Base-by-base conservation (phyloP, 441 rosid species). In the Gossypium schwendimanii region DNA sequence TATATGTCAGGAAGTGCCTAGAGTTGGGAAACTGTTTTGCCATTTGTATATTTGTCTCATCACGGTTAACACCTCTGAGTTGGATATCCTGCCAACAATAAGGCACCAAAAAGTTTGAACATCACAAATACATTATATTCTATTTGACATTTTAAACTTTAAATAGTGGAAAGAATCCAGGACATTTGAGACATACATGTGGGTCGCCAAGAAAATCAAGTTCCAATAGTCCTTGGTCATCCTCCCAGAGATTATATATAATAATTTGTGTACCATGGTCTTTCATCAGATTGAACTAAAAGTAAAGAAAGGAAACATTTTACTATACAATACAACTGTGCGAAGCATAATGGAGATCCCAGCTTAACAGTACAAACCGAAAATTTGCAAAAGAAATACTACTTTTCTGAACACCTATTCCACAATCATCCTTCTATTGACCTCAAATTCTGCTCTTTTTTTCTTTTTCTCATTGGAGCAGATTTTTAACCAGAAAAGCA, bases 191-290 rank as follows among this genome's bases (percentile, higher is more conserved):
- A 69, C 87, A 52, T 77, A 94, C 99, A 71, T 82, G 79, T 44
- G 79, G 81, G 79, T 94, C 93, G 41, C 86, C 70, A 63, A 84
- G 90, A 81, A 94, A 91, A 83, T 91, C 98, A 52, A 94, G 94
- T 77, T 94, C 98, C 76, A 84, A 79, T 61, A 80, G 74, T 70
- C 95, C 96, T 87, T 86, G 73, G 53, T 94, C 97, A 83, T 94
- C 93, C 82, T 91, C 97, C 98, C 98, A 94, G 55, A 94, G 97
- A 76, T 94, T 90, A 83, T 91, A 94, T 69, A 94, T 88, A 66
- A 91, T 82, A 80, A 94, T 84, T 36, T 84, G 87, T 47, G 98
- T 90, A 58, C 98, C 98, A 62, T 83, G 91, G 74, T 84, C 86
- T 72, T 80, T 80, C 92, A 94, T 84, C 67, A 80, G 62, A 83